A percentile compares a stretch with the other conserved stretches of the same genome.
These are phyloP conservation scores for Porphyridium purpureum DNA, from an alignment of 23 red algal species.

Conservation along the genomic window DNA sequence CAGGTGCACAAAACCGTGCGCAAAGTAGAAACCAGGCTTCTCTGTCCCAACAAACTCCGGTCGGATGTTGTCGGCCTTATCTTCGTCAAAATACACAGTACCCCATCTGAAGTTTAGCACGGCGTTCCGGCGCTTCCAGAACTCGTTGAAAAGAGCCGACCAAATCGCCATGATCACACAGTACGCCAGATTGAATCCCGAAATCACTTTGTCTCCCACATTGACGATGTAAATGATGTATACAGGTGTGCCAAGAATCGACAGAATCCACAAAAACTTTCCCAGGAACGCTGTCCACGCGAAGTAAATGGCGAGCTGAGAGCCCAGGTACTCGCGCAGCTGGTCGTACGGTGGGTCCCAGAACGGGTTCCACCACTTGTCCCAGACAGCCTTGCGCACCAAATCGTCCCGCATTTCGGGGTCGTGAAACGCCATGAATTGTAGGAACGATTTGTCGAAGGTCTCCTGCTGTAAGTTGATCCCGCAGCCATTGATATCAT, in stretches of 20 bases:
- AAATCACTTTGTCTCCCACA: no score
- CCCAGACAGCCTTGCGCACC: conserved; percentile 26
- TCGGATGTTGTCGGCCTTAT: conserved; percentile 33
- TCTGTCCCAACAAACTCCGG: conserved; percentile 31
- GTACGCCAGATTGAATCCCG: no score
- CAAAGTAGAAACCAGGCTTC: conserved; percentile 35
- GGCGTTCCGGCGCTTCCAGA: conserved; percentile 52
- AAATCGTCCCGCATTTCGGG: conserved; percentile 2
- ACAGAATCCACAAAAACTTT: conserved; percentile 14
- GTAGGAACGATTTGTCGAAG: conserved; percentile 6
- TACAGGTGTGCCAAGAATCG: no score
- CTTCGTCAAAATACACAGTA: conserved; percentile 39
- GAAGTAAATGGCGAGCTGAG: conserved; percentile 34
- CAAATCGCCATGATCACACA: conserved; percentile 53
- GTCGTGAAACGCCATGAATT: conserved; percentile 38
- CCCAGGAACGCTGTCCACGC: conserved; percentile 28
- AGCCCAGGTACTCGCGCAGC: conserved; percentile 40
- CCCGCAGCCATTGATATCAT: conserved; percentile 46
- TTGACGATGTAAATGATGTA: no score
- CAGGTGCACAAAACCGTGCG: conserved; percentile 40
- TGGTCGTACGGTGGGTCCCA: conserved; percentile 19
- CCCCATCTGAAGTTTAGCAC: conserved; percentile 26
- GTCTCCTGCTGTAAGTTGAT: conserved; percentile 35
- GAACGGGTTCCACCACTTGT: conserved; percentile 19
- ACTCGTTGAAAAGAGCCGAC: conserved; percentile 49